A percentile compares a stretch with the other conserved stretches of the same genome.
Evolutionary conservation across 805 yeast genomes (phyloP).

Genomic region (Yarrowia sp.): DNA sequence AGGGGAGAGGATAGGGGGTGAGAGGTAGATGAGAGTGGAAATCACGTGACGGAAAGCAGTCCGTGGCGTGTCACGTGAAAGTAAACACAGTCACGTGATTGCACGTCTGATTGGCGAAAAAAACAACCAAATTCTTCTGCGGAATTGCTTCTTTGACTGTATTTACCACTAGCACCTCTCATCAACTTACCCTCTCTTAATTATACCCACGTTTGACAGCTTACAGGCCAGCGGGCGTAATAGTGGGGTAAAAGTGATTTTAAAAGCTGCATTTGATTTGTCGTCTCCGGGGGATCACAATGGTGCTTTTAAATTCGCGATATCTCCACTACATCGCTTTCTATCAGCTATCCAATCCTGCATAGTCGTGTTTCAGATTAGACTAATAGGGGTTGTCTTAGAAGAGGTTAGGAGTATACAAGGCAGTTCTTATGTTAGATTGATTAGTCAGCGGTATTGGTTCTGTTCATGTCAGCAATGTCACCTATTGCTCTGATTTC

Average conservation of each 20-base stretch:
- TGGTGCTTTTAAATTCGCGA: background rate
- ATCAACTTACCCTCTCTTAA: background rate
- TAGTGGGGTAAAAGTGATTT: background rate
- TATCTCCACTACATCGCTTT: background rate
- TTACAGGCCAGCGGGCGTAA: background rate
- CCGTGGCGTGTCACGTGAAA: background rate
- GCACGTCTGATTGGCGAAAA: too few species aligned
- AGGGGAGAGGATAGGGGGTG: constrained; percentile 29
- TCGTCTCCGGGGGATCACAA: background rate
- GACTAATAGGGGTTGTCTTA: constrained; percentile 16
- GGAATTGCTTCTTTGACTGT: too few species aligned
- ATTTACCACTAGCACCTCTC: too few species aligned
- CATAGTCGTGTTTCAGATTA: constrained; percentile 27
- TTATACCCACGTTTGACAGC: background rate
- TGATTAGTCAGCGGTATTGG: too few species aligned
- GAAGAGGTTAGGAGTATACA: too few species aligned
- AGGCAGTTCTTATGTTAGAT: too few species aligned
- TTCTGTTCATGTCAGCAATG: too few species aligned
- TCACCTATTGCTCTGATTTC: too few species aligned
- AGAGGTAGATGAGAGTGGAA: too few species aligned
- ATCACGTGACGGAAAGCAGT: background rate
- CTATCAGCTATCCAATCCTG: background rate
- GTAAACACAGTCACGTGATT: background rate
- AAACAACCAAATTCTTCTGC: too few species aligned
- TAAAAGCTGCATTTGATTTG: background rate